Evolutionary conservation across 2,329 filamentous ascomycete species (phyloP).

Genomic region (Alternaria triticimaculans): DNA sequence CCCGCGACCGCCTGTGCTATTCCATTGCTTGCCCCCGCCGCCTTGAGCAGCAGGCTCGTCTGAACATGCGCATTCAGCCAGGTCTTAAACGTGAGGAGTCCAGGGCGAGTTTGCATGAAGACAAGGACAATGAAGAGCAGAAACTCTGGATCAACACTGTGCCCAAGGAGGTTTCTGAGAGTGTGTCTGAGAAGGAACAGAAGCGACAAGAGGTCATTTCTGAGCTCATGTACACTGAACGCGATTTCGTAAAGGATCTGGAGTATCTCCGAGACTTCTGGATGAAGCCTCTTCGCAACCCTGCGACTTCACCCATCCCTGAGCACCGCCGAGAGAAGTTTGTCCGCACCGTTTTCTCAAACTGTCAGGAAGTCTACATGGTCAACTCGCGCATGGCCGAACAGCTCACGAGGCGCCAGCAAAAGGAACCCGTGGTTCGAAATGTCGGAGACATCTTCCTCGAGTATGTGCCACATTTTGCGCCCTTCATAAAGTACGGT

Average conservation of each 20-base stretch:
- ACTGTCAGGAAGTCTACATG: constrained; percentile 91
- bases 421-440: constrained; percentile 85
- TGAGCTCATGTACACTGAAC: constrained; percentile 97
- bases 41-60: constrained; percentile 89
- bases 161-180: constrained; percentile 90
- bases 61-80: constrained; percentile 92
- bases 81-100: constrained; percentile 78
- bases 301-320: constrained; percentile 79
- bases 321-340: constrained; percentile 86
- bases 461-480: constrained; percentile 89
- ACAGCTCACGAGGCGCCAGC: constrained; percentile 86
- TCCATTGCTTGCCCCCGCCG: constrained; percentile 95
- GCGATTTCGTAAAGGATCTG: constrained; percentile 98
- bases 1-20: constrained; percentile 92
- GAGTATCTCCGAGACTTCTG: constrained; percentile 98
- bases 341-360: constrained; percentile 92
- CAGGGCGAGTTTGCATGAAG: constrained; percentile 78
- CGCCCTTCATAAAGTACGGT: constrained; percentile 95
- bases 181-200: constrained; percentile 88
- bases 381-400: constrained; percentile 91
- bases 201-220: constrained; percentile 98
- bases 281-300: constrained; percentile 85
- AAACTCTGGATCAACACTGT: constrained; percentile 99
- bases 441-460: constrained; percentile 94
- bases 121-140: constrained; percentile 91